phyloP scores from a whole-genome alignment of 2,329 filamentous ascomycete species.

The Microsporum ferrugineum region DNA sequence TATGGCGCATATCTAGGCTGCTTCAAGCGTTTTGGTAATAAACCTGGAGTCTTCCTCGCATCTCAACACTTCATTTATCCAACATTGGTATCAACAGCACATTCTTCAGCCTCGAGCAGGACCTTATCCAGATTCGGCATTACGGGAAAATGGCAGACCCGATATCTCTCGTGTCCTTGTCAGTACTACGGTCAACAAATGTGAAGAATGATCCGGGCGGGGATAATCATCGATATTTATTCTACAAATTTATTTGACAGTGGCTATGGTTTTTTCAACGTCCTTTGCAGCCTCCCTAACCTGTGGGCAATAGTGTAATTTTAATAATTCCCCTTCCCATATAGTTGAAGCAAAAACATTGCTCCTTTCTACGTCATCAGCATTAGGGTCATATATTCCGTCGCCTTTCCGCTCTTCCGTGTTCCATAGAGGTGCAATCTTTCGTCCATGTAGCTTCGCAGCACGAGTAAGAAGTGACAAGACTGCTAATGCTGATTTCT shows the following conservation, averaged over 20 bases:
- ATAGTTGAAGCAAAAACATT: conserved; percentile 85
- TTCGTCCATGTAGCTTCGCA: conserved; percentile 67
- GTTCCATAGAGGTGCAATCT: conserved; percentile 79
- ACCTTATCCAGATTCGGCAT: not conserved
- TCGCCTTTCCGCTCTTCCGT: conserved; percentile 90
- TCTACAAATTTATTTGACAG: conserved; percentile 16
- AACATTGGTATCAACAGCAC: not conserved
- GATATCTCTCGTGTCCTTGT: no score
- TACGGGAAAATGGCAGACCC: not conserved
- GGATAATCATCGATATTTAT: not conserved
- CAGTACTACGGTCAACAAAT: not conserved
- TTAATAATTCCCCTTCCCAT: conserved; percentile 85
- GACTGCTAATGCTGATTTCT: conserved; percentile 74
- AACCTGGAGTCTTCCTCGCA: no score
- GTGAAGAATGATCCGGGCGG: not conserved
- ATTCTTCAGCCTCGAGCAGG: not conserved
- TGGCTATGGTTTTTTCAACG: conserved; percentile 54
- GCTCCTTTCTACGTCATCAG: conserved; percentile 64
- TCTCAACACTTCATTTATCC: not conserved
- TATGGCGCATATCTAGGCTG: not conserved
- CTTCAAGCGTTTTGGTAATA: not conserved
- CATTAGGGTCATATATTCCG: conserved; percentile 66
- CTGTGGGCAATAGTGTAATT: conserved; percentile 74
- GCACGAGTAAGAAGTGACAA: conserved; percentile 68
- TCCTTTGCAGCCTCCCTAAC: conserved; percentile 63